Conservation (phyloP, 148 eudicot genomes). For the Persicaria tinctoria region DNA sequence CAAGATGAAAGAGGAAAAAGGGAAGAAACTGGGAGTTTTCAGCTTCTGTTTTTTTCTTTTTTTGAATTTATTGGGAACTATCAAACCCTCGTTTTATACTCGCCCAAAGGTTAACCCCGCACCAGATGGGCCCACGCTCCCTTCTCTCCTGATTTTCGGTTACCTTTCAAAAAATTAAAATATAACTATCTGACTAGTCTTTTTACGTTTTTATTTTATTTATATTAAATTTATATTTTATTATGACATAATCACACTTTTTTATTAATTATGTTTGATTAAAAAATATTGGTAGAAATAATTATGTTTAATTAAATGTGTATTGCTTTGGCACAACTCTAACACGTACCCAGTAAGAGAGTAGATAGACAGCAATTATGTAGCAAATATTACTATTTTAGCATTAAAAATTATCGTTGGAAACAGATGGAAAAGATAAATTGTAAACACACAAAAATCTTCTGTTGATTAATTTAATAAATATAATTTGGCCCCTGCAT, state of each 20-base stretch:
- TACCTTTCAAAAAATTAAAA: neutral
- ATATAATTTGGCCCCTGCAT: neutral
- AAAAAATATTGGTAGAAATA: neutral
- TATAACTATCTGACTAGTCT: neutral
- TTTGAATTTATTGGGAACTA: slow-evolving; percentile 1
- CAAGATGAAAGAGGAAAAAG: neutral
- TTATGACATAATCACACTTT: neutral
- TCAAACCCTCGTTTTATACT: neutral
- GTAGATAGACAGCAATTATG: neutral
- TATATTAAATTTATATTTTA: neutral
- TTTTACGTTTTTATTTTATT: neutral
- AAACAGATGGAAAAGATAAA: neutral
- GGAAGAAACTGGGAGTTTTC: neutral
- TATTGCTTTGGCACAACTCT: slow-evolving; percentile 8
- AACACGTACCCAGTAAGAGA: neutral
- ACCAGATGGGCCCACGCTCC: neutral
- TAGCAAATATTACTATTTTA: neutral
- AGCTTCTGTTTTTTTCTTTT: neutral
- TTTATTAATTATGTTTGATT: neutral
- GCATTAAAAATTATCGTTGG: neutral
- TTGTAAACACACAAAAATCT: neutral
- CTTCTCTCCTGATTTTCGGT: neutral
- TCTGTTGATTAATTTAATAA: neutral
- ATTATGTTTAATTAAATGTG: neutral
- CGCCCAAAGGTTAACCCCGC: neutral